These are phyloP conservation scores for Vigna nakashimae DNA, from an alignment of 306 rosid genomes.

Conservation along the genomic window DNA sequence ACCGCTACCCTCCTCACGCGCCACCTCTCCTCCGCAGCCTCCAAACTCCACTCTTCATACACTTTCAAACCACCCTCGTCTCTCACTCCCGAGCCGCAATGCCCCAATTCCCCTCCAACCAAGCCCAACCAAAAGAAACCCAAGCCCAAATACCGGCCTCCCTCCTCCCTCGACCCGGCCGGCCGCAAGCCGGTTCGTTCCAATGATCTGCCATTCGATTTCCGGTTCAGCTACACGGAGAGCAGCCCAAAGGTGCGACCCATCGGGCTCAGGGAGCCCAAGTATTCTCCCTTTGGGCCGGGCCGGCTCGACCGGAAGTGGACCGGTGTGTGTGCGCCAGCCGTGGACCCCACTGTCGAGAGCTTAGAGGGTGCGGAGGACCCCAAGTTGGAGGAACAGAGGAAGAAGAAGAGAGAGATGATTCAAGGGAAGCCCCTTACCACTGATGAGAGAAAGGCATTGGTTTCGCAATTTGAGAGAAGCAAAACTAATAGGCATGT, in stretches of 20 bases:
- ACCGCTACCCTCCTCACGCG: constrained; percentile 54
- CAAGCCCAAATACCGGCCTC: constrained; percentile 74
- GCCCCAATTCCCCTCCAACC: constrained; percentile 42
- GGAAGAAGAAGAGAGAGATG: constrained; percentile 62
- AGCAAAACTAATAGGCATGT: constrained; percentile 76
- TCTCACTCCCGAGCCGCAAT: constrained; percentile 49
- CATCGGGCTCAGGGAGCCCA: constrained; percentile 64
- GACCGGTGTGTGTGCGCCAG: constrained; percentile 96
- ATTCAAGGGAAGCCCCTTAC: constrained; percentile 72
- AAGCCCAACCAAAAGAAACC: constrained; percentile 50
- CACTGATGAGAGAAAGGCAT: constrained; percentile 69
- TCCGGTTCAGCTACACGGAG: constrained; percentile 88
- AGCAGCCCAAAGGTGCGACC: constrained; percentile 75
- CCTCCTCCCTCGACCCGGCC: constrained; percentile 72
- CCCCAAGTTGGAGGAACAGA: constrained; percentile 62
- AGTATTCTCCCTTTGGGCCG: constrained; percentile 91
- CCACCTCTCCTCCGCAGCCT: constrained; percentile 60
- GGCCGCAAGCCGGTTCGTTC: constrained; percentile 65
- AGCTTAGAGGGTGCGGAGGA: constrained; percentile 70
- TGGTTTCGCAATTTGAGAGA: constrained; percentile 70
- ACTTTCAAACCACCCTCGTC: constrained; percentile 63
- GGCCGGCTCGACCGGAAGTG: constrained; percentile 71
- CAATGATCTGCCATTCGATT: constrained; percentile 73
- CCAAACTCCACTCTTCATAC: constrained; percentile 77
- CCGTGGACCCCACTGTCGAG: constrained; percentile 70